Evolutionary conservation across 257 asterid genomes (phyloP).

Genomic region (Avicennia marina): DNA sequence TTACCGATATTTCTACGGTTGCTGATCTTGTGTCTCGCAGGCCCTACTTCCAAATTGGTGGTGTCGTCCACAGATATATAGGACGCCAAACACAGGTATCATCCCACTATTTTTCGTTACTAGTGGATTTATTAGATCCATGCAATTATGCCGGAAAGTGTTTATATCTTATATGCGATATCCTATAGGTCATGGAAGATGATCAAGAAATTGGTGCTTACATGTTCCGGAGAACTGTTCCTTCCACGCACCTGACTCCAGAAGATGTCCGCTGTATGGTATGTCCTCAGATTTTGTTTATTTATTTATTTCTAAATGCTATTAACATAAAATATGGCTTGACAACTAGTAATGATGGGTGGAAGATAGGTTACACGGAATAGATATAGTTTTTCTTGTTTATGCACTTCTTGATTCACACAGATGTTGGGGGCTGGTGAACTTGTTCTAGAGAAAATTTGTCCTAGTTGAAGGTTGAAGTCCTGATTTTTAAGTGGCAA

Average conservation of each 20-base stretch:
- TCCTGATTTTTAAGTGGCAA: background rate
- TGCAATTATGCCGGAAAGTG: constrained; percentile 11
- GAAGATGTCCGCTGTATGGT: constrained; percentile 97
- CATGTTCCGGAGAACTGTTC: constrained; percentile 99
- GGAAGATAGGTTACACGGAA: constrained; percentile 8
- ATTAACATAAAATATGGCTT: constrained; percentile 3
- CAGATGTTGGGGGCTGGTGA: background rate
- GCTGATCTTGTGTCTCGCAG: constrained; percentile 78
- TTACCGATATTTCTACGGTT: constrained; percentile 65
- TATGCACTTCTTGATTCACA: constrained; percentile 4
- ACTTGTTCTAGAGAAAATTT: background rate
- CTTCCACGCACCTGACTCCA: constrained; percentile 74
- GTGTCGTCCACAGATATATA: constrained; percentile 93
- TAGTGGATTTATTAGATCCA: constrained; percentile 12
- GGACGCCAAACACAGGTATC: constrained; percentile 97
- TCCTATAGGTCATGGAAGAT: constrained; percentile 92
- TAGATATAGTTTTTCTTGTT: background rate
- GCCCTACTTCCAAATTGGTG: constrained; percentile 95
- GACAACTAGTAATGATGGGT: background rate
- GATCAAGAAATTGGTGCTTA: constrained; percentile 95
- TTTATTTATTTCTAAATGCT: background rate
- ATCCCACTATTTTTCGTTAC: background rate
- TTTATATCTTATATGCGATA: constrained; percentile 17
- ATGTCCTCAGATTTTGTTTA: constrained; percentile 25
- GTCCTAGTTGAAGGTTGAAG: too few species aligned